These are phyloP conservation scores for Colletotrichum tropicicola DNA, from an alignment of 2,329 filamentous ascomycete genomes.

Conservation along the genomic window DNA sequence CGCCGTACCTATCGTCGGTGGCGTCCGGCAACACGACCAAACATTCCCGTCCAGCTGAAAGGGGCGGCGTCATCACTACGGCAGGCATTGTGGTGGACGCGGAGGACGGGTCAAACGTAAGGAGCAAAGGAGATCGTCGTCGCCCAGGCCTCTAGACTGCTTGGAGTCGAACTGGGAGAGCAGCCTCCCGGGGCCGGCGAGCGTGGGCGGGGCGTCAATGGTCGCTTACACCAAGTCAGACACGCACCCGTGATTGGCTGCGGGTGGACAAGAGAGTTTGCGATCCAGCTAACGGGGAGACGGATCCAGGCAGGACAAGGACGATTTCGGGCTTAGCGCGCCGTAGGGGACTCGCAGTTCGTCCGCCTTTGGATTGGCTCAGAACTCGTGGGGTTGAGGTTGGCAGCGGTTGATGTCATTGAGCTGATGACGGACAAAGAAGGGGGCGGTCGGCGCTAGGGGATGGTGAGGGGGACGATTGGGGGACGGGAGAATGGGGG, in stretches of 20 bases:
- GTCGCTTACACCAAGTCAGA: not conserved
- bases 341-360: not conserved
- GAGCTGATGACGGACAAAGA: not conserved
- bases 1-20: not conserved
- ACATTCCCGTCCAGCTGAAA: not conserved
- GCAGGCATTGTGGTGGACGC: not conserved
- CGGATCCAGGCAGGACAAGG: not conserved
- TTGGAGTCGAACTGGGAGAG: not conserved
- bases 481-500: not conserved
- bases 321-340: not conserved
- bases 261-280: too few relatives aligned
- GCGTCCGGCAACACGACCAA: not conserved
- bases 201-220: not conserved
- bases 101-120: not conserved
- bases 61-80: not conserved
- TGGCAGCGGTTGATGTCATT: not conserved
- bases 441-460: not conserved
- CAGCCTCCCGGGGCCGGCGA: not conserved
- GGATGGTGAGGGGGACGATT: not conserved
- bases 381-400: not conserved
- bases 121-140: not conserved
- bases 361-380: not conserved
- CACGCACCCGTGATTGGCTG: not conserved
- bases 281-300: not conserved
- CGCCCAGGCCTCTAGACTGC: not conserved